Percentiles rank a stretch among this genome's conserved stretches.
These are phyloP conservation scores for Pythium biforme DNA, from an alignment of 352 stramenopile species.

Conservation along the genomic window DNA sequence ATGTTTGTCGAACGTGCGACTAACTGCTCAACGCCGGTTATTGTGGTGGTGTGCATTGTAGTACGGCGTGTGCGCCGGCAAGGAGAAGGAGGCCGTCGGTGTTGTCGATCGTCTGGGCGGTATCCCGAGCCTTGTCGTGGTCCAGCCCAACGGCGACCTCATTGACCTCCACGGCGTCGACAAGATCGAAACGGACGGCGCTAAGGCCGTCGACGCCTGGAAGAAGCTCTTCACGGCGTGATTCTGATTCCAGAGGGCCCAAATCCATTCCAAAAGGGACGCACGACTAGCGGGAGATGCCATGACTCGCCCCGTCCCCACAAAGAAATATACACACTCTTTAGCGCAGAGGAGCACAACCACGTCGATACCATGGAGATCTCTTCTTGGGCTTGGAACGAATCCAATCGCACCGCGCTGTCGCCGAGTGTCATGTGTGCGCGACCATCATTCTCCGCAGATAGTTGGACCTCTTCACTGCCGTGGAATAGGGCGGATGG, in stretches of 20 bases:
- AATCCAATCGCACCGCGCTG: neutral
- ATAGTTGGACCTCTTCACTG: neutral
- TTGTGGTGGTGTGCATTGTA: slow-evolving; percentile 6
- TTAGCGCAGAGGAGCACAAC: neutral
- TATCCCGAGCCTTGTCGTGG: slow-evolving; percentile 76
- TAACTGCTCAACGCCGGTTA: neutral
- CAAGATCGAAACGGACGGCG: slow-evolving; percentile 55
- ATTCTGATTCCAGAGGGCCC: neutral
- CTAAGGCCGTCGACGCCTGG: slow-evolving; percentile 46
- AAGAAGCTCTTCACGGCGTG: slow-evolving; percentile 27
- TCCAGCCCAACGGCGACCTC: slow-evolving; percentile 55
- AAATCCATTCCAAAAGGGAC: slow-evolving; percentile 5
- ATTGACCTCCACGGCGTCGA: slow-evolving; percentile 66
- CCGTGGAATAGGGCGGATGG: no score
- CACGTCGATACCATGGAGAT: neutral
- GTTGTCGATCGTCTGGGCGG: slow-evolving; percentile 62
- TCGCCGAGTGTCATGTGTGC: neutral
- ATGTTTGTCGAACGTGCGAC: neutral
- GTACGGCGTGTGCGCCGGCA: slow-evolving; percentile 72
- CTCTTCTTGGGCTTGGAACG: neutral
- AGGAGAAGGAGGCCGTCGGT: slow-evolving; percentile 54
- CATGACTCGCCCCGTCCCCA: neutral
- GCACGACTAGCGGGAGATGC: no score
- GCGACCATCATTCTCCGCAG: slow-evolving; percentile 13
- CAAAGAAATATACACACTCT: neutral